Base-by-base conservation (phyloP, 352 stramenopile species). In the Phytophthora lateralis region DNA sequence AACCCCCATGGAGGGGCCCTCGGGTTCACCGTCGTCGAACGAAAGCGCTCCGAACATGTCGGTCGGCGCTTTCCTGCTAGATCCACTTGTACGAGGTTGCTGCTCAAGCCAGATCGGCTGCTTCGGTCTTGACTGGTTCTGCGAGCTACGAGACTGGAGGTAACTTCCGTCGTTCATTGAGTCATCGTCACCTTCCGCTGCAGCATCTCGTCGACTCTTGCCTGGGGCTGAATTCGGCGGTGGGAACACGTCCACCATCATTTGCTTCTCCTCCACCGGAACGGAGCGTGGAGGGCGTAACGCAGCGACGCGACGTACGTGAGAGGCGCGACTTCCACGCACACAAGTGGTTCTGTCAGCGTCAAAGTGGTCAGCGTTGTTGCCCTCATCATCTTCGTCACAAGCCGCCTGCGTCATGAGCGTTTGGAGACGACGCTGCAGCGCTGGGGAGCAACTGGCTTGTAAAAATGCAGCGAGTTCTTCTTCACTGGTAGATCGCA, bases 291-390 rank as follows among this genome's bases (percentile, higher is more conserved):
- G 82, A 4, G 82, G 80, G 0, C 82, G 77, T 32, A 94, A 53
- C 2, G 85, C 85, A 7, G 85, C 82, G 37, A 94, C 76, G 7
- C 85, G 80, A 1, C 82, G 76, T 9, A 94, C 78, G 24, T 94
- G 85, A 3, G 85, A 94, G 4, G 80, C 76, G 0, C 82, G 82
- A 70, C 79, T 91, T 0, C 82, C 83, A 8, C 82, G 77, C 12
- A 93, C 77, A 45, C 81, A 83, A 0, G 77, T 91, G 4, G 76
- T 56, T 45, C 85, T 60, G 14, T 85, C 71, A 0, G 66, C 78
- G 5, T 78, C 75, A 27, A 87, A 87, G 39, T 88, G 75, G 35
- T 91, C 76, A 0, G 73, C 68, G 38, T 81, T 80, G 39, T 82
- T 86, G 7, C 61, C 63, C 38, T 73, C 67, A 2, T 64, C 60